Base-by-base conservation (phyloP, 495 filamentous ascomycete genomes). In the Hypoxylon cercidicola region DNA sequence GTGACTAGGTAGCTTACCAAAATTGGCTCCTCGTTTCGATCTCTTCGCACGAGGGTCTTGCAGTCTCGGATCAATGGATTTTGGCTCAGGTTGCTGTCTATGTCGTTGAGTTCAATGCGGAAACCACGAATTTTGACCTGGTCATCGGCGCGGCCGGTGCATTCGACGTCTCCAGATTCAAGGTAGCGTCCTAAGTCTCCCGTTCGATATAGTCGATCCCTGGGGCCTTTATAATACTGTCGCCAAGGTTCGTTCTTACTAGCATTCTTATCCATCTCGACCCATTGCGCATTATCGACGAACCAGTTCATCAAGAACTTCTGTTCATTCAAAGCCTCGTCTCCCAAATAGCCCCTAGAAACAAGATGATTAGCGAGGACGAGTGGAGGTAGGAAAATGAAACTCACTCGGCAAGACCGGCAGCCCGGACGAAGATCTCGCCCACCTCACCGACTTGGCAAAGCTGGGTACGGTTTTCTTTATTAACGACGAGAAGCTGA, bases 81-180 rank as follows among this genome's bases (percentile, higher is more conserved):
- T 41, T 89, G 85, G 40, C 87, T 88, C 16, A 97, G 79, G 69
- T 93, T 88, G 37, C 85, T 93, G 72, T 98, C 93, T 57, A 97
- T 97, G 53, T 98, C 95, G 60, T 90, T 91, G 23, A 98, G 88
- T 76, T 98, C 94, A 66, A 98, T 96, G 50, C 94, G 84, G 81
- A 98, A 97, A 4, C 94, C 94, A 49, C 94, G 89, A 63, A 98
- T 96, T 79, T 97, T 97, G 72, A 97, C 90, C 68, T 98, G 95
- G 67, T 92, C 85, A 70, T 99, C 95, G 9, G 87, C 90, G 48
- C 95, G 86, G 16, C 93, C 93, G 21, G 85, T 84, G 66, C 86
- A 89, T 63, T 90, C 89, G 25, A 91, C 87, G 64, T 89, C 87
- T 37, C 93, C 95, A 48, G 88, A 83, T 3, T 87, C 83, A 37